These are phyloP conservation scores for Termitomyces sp. DNA, from an alignment of 768 basidiomycete genomes.

Conservation along the genomic window DNA sequence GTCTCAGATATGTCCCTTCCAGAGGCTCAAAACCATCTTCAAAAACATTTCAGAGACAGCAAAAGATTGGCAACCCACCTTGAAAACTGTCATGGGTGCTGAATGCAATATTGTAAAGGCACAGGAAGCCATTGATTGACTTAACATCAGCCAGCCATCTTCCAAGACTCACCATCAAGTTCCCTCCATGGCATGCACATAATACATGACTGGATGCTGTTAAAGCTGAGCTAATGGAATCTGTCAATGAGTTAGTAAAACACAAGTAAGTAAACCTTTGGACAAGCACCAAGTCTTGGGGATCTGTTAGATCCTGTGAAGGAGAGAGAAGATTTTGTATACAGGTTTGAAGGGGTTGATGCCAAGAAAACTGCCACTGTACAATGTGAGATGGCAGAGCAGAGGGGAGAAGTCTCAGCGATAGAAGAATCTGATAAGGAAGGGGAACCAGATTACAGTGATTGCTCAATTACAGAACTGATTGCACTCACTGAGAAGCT, in stretches of 20 bases:
- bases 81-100: slow-evolving; percentile 6
- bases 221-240: neutral
- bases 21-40: slow-evolving; percentile 7
- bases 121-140: slow-evolving; percentile 7
- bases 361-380: neutral
- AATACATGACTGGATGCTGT: neutral
- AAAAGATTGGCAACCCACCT: slow-evolving; percentile 11
- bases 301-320: neutral
- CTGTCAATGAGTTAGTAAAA: neutral
- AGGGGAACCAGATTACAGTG: neutral
- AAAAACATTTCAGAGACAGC: slow-evolving; percentile 5
- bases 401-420: neutral
- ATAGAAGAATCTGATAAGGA: neutral
- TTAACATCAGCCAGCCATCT: neutral
- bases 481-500: too few relatives aligned
- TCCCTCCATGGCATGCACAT: neutral
- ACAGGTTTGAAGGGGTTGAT: neutral
- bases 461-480: neutral
- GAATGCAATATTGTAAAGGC: slow-evolving; percentile 8
- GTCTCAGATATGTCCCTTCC: slow-evolving; percentile 11
- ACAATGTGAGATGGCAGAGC: neutral
- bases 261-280: too few relatives aligned
- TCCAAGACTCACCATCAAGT: slow-evolving; percentile 5
- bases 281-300: too few relatives aligned
- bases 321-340: neutral